Evolutionary conservation across 148 eudicot species (phyloP), one percentile per base, ranked within the genome.

Genomic region (Dysphania ambrosioides): DNA sequence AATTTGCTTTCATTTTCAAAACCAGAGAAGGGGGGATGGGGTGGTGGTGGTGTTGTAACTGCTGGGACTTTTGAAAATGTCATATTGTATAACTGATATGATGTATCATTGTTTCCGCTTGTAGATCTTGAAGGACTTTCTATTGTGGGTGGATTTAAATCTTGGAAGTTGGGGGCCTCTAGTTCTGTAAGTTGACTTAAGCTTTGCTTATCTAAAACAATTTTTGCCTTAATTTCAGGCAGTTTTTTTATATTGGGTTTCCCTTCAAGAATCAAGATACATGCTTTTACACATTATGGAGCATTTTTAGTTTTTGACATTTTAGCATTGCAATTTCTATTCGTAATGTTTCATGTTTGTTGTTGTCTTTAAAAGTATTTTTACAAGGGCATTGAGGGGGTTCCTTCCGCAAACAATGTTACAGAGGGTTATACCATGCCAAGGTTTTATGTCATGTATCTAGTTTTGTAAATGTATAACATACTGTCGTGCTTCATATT

Each of bases 101-200:
- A 72, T 53, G 64, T 66, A 27, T 65, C 13, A 29, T 6, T 41
- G 32, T 76, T n/a, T 29, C 31, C 82, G 55, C 47, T 57, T 78
- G 68, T 85, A 92, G 98, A 82, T 90, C 71, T 70, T 92, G 82
- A 92, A 86, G 80, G 83, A 88, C 77, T 92, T 95, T 78, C 82
- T 95, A 41, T 35, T 86, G 40, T 95, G 96, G 93, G 85, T 95
- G 83, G 86, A 95, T 56, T 81, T 85, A 65, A 88, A 95, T 86
- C 92, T 91, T 84, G 98, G 98, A 72, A 79, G 84, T 73, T 94
- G 97, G 98, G 98, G 97, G 75, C 98, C 98, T 70, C 83, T 90
- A 44, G 90, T 84, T 59, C 85, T 94, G 98, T 94, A 88, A 88
- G 97, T 88, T 51, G n/a, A 29, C 71, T 81, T 65, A 32, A 72